Conservation (phyloP, 225 moss, liverwort and hornwort genomes). For the Marchantia polymorpha region DNA sequence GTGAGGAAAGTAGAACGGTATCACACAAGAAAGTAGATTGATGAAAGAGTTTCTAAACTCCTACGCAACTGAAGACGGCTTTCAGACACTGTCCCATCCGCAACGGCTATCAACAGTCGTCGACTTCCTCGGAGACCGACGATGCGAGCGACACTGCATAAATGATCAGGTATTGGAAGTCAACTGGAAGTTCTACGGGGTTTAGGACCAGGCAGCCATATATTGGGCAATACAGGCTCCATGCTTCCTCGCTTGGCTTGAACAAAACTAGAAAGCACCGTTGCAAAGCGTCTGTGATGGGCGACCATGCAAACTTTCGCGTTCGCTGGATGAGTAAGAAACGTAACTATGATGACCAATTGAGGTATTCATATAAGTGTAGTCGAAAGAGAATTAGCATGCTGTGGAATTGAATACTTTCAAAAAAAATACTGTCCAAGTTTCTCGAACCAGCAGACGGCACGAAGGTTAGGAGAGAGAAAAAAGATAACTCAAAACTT, state of each 20-base stretch:
- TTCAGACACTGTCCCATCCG: not conserved
- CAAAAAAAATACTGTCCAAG: no score
- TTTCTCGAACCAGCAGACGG: not conserved
- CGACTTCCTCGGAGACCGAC: not conserved
- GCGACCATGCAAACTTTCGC: no score
- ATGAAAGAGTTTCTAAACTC: not conserved
- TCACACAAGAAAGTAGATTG: not conserved
- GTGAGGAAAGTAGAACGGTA: not conserved
- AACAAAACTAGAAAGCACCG: no score
- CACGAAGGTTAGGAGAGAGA: not conserved
- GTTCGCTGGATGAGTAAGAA: no score
- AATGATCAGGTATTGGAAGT: not conserved
- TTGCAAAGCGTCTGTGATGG: no score
- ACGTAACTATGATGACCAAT: no score
- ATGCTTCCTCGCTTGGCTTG: no score
- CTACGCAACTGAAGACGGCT: not conserved
- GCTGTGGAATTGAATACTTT: no score
- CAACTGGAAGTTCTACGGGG: not conserved
- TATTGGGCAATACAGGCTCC: no score
- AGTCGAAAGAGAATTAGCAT: no score
- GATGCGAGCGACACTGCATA: not conserved
- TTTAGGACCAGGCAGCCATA: no score
- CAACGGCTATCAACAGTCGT: not conserved
- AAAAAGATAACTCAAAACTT: not conserved
- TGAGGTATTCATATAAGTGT: no score